phyloP scores from a whole-genome alignment of 2,329 filamentous ascomycete species.

The Colletotrichum filicis region DNA sequence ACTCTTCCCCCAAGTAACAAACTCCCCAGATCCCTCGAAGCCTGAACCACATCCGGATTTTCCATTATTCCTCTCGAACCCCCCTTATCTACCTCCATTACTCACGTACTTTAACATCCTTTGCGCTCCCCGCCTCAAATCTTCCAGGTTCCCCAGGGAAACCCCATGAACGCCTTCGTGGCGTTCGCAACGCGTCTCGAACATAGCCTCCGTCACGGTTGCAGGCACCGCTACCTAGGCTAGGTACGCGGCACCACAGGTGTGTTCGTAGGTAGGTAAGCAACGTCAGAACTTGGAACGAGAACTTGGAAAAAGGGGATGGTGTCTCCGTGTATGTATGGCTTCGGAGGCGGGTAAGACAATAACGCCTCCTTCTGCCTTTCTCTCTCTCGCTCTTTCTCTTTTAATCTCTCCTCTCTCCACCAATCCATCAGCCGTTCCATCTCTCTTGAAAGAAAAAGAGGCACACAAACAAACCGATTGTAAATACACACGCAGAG shows the following conservation, averaged over 20 bases:
- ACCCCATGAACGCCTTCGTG: slow-evolving; percentile 7
- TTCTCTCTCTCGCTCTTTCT: not conserved
- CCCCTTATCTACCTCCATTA: no score
- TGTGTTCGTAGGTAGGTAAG: no score
- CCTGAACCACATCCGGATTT: not conserved
- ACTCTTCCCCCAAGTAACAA: not conserved
- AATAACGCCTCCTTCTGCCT: not conserved
- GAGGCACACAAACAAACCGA: not conserved
- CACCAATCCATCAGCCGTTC: not conserved
- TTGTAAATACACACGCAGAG: not conserved
- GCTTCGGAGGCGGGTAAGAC: not conserved
- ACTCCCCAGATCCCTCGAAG: not conserved
- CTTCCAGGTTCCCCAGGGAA: not conserved
- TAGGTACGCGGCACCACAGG: no score
- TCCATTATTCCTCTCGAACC: not conserved
- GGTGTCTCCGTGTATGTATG: not conserved
- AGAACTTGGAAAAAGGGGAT: not conserved
- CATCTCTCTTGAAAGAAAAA: not conserved
- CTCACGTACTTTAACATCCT: not conserved
- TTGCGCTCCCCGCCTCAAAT: not conserved
- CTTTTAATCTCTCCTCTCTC: no score
- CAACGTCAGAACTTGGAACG: no score
- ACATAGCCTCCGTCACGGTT: not conserved
- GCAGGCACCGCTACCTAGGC: not conserved
- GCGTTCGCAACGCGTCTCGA: slow-evolving; percentile 14